A percentile compares a stretch with the other conserved stretches of the same genome.
phyloP scores from a whole-genome alignment of 352 stramenopile genomes.

The Globisporangium middletonii region DNA sequence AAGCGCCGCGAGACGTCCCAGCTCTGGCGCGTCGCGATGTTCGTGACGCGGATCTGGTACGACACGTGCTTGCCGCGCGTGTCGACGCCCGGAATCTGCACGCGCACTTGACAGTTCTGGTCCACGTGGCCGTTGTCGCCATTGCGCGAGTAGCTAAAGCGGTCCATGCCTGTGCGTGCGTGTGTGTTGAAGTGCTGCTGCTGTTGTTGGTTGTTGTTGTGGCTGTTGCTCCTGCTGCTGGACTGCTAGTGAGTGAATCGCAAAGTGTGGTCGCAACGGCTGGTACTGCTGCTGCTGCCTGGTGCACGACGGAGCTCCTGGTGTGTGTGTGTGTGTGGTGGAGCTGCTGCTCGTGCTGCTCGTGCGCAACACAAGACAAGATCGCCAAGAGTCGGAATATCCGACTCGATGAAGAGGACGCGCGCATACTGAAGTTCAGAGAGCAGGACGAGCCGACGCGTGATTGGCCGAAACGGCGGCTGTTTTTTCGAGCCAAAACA shows the following conservation, averaged over 20 bases:
- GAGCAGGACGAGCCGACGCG: neutral
- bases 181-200: constrained; percentile 1
- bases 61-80: constrained; percentile 38
- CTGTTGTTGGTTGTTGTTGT: neutral
- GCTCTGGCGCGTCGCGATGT: constrained; percentile 54
- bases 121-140: constrained; percentile 52
- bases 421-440: neutral
- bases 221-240: neutral
- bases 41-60: constrained; percentile 70
- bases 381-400: constrained; percentile 6
- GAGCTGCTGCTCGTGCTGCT: neutral
- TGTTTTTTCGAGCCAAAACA: neutral
- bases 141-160: constrained; percentile 82
- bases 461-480: neutral
- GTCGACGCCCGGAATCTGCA: constrained; percentile 48
- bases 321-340: neutral
- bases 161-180: constrained; percentile 30
- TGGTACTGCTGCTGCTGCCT: too few relatives aligned
- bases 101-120: constrained; percentile 64
- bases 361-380: neutral
- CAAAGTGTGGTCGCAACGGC: neutral
- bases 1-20: constrained; percentile 75
- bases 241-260: neutral
- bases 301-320: too few relatives aligned
- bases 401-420: neutral